A percentile compares a stretch with the other conserved stretches of the same genome.
Evolutionary conservation across 2,329 filamentous ascomycete species (phyloP).

Genomic region (Domatiomyces globalis): DNA sequence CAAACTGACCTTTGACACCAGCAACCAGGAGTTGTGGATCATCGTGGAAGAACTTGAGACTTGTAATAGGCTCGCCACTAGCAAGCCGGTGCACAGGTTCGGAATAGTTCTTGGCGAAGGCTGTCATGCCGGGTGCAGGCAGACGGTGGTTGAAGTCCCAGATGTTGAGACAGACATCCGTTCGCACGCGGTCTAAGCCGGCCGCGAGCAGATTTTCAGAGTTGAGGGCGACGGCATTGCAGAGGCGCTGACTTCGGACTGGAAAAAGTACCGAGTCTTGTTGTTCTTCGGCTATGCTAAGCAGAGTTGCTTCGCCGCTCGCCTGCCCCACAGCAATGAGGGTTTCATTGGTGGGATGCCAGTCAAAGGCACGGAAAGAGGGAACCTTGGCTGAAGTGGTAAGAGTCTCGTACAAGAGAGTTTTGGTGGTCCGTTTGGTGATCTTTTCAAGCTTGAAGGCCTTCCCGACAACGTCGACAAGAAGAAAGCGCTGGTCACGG

Average conservation of each 20-base stretch:
- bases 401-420: constrained; percentile 39
- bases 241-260: constrained; percentile 48
- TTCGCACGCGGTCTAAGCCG: constrained; percentile 48
- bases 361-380: constrained; percentile 51
- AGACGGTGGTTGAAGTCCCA: constrained; percentile 44
- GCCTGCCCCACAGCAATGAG: constrained; percentile 47
- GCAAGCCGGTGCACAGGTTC: constrained; percentile 46
- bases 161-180: constrained; percentile 51
- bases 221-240: constrained; percentile 51
- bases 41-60: constrained; percentile 48
- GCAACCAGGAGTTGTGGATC: constrained; percentile 48
- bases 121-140: constrained; percentile 21
- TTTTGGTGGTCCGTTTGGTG: constrained; percentile 24
- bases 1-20: constrained; percentile 45
- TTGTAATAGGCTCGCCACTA: constrained; percentile 48
- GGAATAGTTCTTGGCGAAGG: constrained; percentile 12
- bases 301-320: constrained; percentile 46
- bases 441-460: constrained; percentile 45
- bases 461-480: constrained; percentile 47
- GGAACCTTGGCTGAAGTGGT: constrained; percentile 42
- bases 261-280: constrained; percentile 39
- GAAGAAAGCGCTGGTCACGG: constrained; percentile 40
- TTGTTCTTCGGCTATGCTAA: constrained; percentile 39
- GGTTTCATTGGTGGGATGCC: constrained; percentile 40
- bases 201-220: constrained; percentile 43